A percentile compares a stretch with the other conserved stretches of the same genome.
These are phyloP conservation scores for Thamnidium elegans DNA, from an alignment of 192 early-diverging fungal species.

Conservation along the genomic window DNA sequence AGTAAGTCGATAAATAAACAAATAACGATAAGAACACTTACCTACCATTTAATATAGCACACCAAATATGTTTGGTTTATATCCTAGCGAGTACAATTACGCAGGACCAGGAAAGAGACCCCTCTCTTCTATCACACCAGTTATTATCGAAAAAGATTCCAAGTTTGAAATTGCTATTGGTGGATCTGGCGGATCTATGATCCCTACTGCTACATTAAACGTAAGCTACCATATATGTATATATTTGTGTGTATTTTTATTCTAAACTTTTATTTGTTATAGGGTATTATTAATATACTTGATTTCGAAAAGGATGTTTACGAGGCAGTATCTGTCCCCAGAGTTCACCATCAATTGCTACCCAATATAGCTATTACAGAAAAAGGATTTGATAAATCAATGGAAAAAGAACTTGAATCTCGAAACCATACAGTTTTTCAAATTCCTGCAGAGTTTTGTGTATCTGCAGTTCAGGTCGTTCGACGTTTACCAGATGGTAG, in stretches of 20 bases:
- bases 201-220: constrained; percentile 70
- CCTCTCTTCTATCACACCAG: constrained; percentile 63
- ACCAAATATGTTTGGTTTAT: constrained; percentile 75
- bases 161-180: constrained; percentile 74
- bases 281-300: constrained; percentile 72
- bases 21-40: neutral
- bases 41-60: constrained; percentile 6
- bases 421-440: constrained; percentile 36
- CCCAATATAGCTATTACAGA: constrained; percentile 66
- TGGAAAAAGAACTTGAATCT: constrained; percentile 21
- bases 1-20: neutral
- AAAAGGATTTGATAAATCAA: constrained; percentile 35
- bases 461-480: constrained; percentile 32
- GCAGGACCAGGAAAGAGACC: constrained; percentile 79
- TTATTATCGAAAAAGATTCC: constrained; percentile 60
- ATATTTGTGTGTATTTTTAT: neutral
- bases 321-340: constrained; percentile 66
- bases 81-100: constrained; percentile 84
- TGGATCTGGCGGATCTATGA: constrained; percentile 84
- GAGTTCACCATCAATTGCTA: constrained; percentile 90
- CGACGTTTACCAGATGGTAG: constrained; percentile 19
- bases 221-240: constrained; percentile 20
- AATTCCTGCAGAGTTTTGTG: constrained; percentile 2
- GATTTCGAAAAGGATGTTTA: constrained; percentile 67
- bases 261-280: constrained; percentile 11